Percentiles rank a stretch among this genome's conserved stretches.
Evolutionary conservation across 805 yeast genomes (phyloP).

Genomic region (Candida pseudofarinosa): DNA sequence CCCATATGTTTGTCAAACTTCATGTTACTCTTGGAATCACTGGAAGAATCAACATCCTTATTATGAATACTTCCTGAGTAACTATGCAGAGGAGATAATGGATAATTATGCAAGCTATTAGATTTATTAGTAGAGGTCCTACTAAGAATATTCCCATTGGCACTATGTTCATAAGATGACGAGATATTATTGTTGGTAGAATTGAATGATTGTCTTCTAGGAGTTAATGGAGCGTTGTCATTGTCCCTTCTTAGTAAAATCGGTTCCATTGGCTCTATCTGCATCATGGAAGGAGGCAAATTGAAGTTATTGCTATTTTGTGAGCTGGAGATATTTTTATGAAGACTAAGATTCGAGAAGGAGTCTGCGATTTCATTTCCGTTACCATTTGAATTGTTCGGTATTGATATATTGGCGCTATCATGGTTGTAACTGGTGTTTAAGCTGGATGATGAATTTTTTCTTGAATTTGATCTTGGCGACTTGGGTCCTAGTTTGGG

Average conservation of each 20-base stretch:
- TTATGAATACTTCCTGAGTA: conserved; percentile 4
- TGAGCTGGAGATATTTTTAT: conserved; percentile 1
- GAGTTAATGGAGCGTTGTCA: conserved; percentile 18
- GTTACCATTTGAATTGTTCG: conserved; percentile 6
- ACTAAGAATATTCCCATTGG: conserved; percentile 5
- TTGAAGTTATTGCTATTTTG: conserved; percentile 14
- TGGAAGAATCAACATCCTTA: neutral
- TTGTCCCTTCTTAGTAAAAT: conserved; percentile 56
- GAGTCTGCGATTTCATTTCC: conserved; percentile 8
- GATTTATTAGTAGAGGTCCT: conserved; percentile 22
- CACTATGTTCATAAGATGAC: conserved; percentile 1
- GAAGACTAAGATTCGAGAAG: conserved; percentile 7
- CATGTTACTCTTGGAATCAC: neutral
- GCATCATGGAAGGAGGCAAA: conserved; percentile 67
- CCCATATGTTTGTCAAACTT: neutral
- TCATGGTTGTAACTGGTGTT: conserved; percentile 7
- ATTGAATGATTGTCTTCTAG: conserved; percentile 12
- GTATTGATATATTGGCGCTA: conserved; percentile 9
- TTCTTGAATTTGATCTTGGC: conserved; percentile 28
- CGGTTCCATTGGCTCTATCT: conserved; percentile 69
- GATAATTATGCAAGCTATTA: conserved; percentile 11
- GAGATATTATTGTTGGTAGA: conserved; percentile 9
- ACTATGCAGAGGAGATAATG: conserved; percentile 16
- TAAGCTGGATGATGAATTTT: conserved; percentile 22
- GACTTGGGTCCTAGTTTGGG: conserved; percentile 21